Percentiles rank a stretch among this genome's conserved stretches.
phyloP scores from a whole-genome alignment of 495 filamentous ascomycete genomes.

The Neurospora sp. region DNA sequence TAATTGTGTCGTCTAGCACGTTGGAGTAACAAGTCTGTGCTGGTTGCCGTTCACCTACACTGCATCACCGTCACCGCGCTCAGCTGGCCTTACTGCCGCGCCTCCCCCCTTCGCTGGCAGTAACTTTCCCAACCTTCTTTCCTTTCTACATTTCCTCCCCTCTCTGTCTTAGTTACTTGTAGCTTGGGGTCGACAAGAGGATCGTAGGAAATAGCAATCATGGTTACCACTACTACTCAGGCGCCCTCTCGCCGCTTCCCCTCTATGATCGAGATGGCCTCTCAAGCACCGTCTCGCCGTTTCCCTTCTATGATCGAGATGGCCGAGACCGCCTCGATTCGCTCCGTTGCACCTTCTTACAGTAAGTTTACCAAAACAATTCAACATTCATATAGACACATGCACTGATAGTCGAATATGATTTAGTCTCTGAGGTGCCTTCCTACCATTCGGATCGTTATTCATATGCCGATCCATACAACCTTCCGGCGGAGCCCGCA shows the following conservation, averaged over 20 bases:
- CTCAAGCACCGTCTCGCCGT: background rate
- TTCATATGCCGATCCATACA: slow-evolving; percentile 16
- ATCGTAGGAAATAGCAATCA: background rate
- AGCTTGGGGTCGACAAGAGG: background rate
- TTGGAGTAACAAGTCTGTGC: background rate
- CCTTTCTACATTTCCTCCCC: background rate
- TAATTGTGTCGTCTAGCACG: background rate
- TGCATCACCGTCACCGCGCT: background rate
- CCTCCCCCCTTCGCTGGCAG: background rate
- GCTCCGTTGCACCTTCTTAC: slow-evolving; percentile 43
- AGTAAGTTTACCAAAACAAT: slow-evolving; percentile 21
- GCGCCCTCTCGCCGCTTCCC: background rate
- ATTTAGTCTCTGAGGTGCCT: slow-evolving; percentile 35
- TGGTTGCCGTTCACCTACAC: background rate
- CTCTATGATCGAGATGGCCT: background rate
- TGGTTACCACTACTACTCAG: background rate
- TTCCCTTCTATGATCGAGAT: background rate
- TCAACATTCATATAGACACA: background rate
- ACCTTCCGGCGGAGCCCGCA: slow-evolving; percentile 20
- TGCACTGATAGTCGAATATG: background rate
- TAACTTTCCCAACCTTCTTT: background rate
- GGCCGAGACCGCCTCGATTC: slow-evolving; percentile 40
- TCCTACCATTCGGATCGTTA: slow-evolving; percentile 31
- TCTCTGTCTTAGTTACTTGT: background rate
- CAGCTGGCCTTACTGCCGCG: background rate